A percentile compares a stretch with the other conserved stretches of the same genome.
These are phyloP conservation scores for Setomelanomma holmii DNA, from an alignment of 2,329 filamentous ascomycete genomes.

Conservation along the genomic window DNA sequence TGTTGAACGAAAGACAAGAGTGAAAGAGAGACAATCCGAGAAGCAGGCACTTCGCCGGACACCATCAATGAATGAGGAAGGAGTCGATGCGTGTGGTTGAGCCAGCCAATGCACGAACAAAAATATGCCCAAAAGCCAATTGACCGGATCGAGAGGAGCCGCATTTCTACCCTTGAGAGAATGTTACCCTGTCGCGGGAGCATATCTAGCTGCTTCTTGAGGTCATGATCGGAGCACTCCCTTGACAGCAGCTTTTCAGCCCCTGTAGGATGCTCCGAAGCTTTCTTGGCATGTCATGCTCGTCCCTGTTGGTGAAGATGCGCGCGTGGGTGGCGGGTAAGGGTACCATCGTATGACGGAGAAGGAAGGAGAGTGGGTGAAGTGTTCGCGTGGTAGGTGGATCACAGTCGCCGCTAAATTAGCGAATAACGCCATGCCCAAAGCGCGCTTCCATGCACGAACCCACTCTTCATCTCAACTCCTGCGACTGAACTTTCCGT, in stretches of 20 bases:
- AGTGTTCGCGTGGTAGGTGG: neutral
- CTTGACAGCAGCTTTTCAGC: neutral
- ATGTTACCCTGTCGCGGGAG: slow-evolving; percentile 18
- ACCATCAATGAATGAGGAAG: neutral
- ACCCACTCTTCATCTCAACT: neutral
- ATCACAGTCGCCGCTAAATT: neutral
- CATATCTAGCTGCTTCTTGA: neutral
- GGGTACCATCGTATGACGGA: neutral
- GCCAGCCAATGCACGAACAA: neutral
- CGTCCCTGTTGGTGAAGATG: neutral
- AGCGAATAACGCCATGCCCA: too few species aligned
- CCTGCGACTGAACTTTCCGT: neutral
- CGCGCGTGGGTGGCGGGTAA: neutral
- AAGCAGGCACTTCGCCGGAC: neutral
- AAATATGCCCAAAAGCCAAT: neutral
- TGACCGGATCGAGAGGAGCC: neutral
- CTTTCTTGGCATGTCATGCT: neutral
- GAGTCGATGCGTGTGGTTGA: neutral
- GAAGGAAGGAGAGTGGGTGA: neutral
- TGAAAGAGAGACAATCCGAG: neutral
- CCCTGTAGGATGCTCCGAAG: neutral
- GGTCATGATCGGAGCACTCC: neutral
- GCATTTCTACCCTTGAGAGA: slow-evolving; percentile 13
- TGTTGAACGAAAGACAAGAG: neutral
- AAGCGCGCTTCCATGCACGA: neutral